Percentiles rank a stretch among this genome's conserved stretches.
Evolutionary conservation across 768 basidiomycete species (phyloP).

Genomic region (Tephrocybe rancida): DNA sequence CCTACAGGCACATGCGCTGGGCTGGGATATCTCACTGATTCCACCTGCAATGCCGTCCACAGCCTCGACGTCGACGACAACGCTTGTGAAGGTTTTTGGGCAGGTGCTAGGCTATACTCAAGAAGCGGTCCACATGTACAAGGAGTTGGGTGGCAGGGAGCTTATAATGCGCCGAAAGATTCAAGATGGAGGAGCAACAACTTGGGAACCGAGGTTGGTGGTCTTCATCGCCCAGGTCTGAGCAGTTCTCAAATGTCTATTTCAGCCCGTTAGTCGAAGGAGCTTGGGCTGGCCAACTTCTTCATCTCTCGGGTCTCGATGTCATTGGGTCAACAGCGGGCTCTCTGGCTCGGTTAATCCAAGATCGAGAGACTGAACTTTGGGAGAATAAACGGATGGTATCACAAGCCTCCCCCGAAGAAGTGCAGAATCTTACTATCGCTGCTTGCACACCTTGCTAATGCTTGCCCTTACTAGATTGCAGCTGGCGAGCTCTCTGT

Average conservation of each 20-base stretch:
- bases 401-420: slow-evolving; percentile 43
- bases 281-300: slow-evolving; percentile 55
- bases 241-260: neutral
- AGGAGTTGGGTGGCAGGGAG: slow-evolving; percentile 68
- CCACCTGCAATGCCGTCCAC: slow-evolving; percentile 61
- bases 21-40: slow-evolving; percentile 66
- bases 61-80: slow-evolving; percentile 61
- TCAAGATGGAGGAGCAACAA: slow-evolving; percentile 57
- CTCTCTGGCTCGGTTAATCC: slow-evolving; percentile 57
- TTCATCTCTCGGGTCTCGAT: slow-evolving; percentile 64
- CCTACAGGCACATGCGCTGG: slow-evolving; percentile 63
- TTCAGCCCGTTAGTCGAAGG: slow-evolving; percentile 47
- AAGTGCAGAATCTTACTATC: slow-evolving; percentile 32
- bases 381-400: slow-evolving; percentile 68
- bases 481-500: slow-evolving; percentile 44
- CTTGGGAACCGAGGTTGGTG: slow-evolving; percentile 60
- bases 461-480: slow-evolving; percentile 17
- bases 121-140: slow-evolving; percentile 66
- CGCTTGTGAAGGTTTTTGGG: slow-evolving; percentile 56
- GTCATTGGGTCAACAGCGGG: slow-evolving; percentile 69
- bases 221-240: neutral
- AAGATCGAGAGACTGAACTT: slow-evolving; percentile 65
- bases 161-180: slow-evolving; percentile 64
- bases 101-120: slow-evolving; percentile 61
- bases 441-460: neutral